These are phyloP conservation scores for Eucalyptus tenuipes DNA, from an alignment of 345 rosid species.

Conservation along the genomic window DNA sequence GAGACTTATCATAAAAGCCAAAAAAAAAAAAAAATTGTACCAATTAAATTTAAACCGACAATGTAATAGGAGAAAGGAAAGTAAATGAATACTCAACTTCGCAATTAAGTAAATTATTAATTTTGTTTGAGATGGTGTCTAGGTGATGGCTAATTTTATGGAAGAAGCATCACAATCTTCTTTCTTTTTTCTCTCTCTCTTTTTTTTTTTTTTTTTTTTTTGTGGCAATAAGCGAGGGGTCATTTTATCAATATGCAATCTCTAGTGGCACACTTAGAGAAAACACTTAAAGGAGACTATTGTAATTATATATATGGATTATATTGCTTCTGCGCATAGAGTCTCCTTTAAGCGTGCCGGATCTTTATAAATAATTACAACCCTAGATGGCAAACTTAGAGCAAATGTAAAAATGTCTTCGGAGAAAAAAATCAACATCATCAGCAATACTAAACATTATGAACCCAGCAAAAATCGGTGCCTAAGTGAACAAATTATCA, in stretches of 20 bases:
- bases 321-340: not conserved
- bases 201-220: rapidly evolving
- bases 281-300: not conserved
- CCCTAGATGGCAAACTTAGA: not conserved
- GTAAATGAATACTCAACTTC: not conserved
- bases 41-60: not conserved
- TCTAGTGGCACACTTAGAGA: not conserved
- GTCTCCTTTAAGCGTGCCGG: not conserved
- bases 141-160: not conserved
- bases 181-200: rapidly evolving
- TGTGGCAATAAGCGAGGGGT: not conserved
- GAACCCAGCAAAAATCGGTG: not conserved
- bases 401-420: not conserved
- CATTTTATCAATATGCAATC: not conserved
- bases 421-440: not conserved
- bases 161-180: not conserved
- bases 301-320: not conserved
- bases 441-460: not conserved
- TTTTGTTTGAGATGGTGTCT: not conserved
- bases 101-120: not conserved
- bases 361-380: not conserved
- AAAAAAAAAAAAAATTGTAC: not conserved
- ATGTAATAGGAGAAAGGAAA: not conserved
- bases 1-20: not conserved
- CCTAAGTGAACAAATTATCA: not conserved